A percentile compares a stretch with the other conserved stretches of the same genome.
phyloP scores from a whole-genome alignment of 768 basidiomycete genomes.

The Trichaptum fuscoviolaceum region DNA sequence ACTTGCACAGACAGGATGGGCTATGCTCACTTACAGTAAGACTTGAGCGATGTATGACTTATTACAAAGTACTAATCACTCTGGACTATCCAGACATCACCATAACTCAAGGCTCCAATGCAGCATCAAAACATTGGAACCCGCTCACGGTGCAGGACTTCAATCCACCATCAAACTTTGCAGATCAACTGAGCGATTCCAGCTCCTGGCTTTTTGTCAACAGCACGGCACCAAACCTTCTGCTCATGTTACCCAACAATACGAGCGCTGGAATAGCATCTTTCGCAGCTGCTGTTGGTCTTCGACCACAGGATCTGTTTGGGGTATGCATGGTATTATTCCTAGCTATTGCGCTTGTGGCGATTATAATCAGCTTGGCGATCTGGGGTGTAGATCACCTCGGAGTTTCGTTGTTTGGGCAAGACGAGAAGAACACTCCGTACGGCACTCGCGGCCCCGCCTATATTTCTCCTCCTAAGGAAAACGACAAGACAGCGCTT shows the following conservation, averaged over 20 bases:
- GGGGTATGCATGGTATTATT: conserved; percentile 79
- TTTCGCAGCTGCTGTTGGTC: conserved; percentile 80
- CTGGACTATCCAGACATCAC: conserved; percentile 57
- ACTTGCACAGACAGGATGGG: conserved; percentile 84
- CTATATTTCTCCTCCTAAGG: conserved; percentile 6
- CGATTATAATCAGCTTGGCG: conserved; percentile 62
- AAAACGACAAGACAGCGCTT: conserved; percentile 8
- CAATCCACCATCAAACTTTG: conserved; percentile 64
- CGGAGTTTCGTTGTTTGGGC: conserved; percentile 28
- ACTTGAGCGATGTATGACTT: conserved; percentile 8
- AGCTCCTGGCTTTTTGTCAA: conserved; percentile 78
- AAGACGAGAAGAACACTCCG: neutral
- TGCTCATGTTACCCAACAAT: conserved; percentile 67
- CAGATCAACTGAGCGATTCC: conserved; percentile 64
- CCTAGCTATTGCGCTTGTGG: conserved; percentile 67
- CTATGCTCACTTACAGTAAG: conserved; percentile 71
- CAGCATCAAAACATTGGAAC: conserved; percentile 54
- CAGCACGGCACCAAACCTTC: conserved; percentile 55
- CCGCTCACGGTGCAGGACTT: conserved; percentile 53
- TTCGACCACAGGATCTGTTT: conserved; percentile 79
- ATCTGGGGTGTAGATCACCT: conserved; percentile 70
- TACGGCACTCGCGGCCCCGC: neutral
- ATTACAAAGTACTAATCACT: conserved; percentile 13
- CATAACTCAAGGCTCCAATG: conserved; percentile 42
- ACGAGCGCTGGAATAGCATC: conserved; percentile 65